Conservation (phyloP, 2,329 filamentous ascomycete species). For the Aureobasidium sp. region DNA sequence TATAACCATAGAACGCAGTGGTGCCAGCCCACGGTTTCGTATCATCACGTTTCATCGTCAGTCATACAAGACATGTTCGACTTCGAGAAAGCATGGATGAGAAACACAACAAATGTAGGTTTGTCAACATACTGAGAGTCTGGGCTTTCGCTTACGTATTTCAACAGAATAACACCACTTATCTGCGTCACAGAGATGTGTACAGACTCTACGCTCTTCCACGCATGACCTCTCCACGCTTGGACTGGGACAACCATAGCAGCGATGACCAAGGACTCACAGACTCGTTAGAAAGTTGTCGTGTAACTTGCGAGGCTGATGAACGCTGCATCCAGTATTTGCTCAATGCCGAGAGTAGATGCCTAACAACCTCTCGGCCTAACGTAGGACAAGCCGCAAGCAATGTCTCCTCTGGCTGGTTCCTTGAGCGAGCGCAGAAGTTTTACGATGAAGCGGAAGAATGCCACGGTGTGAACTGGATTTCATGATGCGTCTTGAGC, state of each 20-base stretch:
- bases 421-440: not conserved
- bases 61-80: slow-evolving; percentile 19
- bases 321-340: slow-evolving; percentile 21
- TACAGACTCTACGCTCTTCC: slow-evolving; percentile 22
- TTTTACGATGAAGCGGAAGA: not conserved
- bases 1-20: slow-evolving; percentile 14
- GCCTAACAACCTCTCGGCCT: not conserved
- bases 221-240: slow-evolving; percentile 15
- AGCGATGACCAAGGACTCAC: slow-evolving; percentile 13
- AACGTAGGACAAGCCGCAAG: not conserved
- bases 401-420: not conserved
- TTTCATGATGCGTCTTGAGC: not conserved
- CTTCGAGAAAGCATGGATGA: slow-evolving; percentile 22
- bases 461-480: not conserved
- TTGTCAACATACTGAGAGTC: not conserved
- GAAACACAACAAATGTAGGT: not conserved
- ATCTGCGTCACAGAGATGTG: slow-evolving; percentile 20
- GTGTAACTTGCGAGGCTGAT: slow-evolving; percentile 18
- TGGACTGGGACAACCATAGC: slow-evolving; percentile 22
- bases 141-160: not conserved
- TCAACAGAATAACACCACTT: not conserved
- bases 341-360: not conserved
- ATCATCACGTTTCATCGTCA: slow-evolving; percentile 18
- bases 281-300: slow-evolving; percentile 17
- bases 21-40: slow-evolving; percentile 22